Evolutionary conservation across 2,329 filamentous ascomycete genomes (phyloP).

Genomic region (Verticillium nonalfalfae): DNA sequence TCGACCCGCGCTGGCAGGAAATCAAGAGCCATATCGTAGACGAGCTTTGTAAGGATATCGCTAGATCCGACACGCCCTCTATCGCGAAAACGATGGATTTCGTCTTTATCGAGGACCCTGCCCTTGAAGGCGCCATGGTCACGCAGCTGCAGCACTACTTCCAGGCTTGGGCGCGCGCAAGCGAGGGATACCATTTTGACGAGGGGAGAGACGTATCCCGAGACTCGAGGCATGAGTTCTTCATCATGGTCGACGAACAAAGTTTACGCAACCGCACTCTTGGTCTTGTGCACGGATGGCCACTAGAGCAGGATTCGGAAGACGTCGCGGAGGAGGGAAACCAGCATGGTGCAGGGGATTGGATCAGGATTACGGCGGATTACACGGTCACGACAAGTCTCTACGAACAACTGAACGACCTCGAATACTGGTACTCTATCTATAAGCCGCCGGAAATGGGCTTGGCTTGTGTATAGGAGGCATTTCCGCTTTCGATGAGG

Average conservation of each 20-base stretch:
- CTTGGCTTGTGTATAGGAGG: no score
- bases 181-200: not conserved
- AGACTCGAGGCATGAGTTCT: constrained; percentile 8
- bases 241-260: constrained; percentile 8
- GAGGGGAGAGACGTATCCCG: not conserved
- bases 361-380: no score
- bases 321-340: no score
- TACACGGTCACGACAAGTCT: no score
- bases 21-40: not conserved
- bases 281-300: no score
- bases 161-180: constrained; percentile 4
- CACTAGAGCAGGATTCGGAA: no score
- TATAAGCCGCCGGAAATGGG: no score
- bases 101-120: constrained; percentile 9
- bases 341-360: no score
- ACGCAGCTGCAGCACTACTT: constrained; percentile 9
- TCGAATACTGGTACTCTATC: no score
- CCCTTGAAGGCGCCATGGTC: constrained; percentile 11
- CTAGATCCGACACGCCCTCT: constrained; percentile 7
- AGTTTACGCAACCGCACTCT: no score
- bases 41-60: not conserved
- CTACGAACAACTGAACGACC: no score
- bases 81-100: constrained; percentile 10
- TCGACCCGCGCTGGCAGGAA: not conserved
- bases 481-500: no score